Evolutionary conservation across 345 rosid genomes (phyloP), one percentile per base, ranked within the genome.

Genomic region (Bruguiera sexangula): DNA sequence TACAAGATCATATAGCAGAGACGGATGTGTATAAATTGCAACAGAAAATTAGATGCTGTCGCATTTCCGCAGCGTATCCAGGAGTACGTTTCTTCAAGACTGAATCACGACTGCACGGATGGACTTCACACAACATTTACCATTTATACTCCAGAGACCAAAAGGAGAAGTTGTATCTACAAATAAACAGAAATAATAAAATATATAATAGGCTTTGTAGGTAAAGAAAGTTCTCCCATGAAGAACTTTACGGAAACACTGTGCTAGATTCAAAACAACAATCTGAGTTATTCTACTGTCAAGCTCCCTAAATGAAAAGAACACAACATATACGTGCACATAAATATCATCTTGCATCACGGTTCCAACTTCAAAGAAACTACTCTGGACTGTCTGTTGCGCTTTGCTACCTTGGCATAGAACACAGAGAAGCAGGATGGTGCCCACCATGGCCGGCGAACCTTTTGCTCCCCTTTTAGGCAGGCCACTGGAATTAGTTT

Each of bases 391-490:
- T 91, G 97, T 79, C 98, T 86, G 85, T 94, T 94, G 75, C 92
- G 97, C 78, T 89, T 94, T 60, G 95, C 97, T 39, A 80, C 91
- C 83, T 89, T 94, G 61, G 87, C 86, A 76, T 88, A 91, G 69
- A 94, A 80, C 78, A 82, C 80, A 0, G 97, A 91, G 31, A 94
- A 86, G 82, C 97, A 94, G 16, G 98, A 82, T 3, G 98, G 97
- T 13, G 94, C 98, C 98, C 98, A 94, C 97, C 98, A 91, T 66
- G 97, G 98, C 66, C 93, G 81, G 72, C 93, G 87, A 52, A 94
- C 93, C 63, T 88, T 89, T 72, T 94, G 98, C 71, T 94, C 98
- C 48, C 98, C 98, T 78, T 94, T 94, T 80, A 94, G 83, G 81
- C 98, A 94, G 65, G 98, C 98, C 85, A 94, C 97, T 95, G 83